Conservation (phyloP, 1,284 basidiomycete genomes). For the Pseudozyma sp. region DNA sequence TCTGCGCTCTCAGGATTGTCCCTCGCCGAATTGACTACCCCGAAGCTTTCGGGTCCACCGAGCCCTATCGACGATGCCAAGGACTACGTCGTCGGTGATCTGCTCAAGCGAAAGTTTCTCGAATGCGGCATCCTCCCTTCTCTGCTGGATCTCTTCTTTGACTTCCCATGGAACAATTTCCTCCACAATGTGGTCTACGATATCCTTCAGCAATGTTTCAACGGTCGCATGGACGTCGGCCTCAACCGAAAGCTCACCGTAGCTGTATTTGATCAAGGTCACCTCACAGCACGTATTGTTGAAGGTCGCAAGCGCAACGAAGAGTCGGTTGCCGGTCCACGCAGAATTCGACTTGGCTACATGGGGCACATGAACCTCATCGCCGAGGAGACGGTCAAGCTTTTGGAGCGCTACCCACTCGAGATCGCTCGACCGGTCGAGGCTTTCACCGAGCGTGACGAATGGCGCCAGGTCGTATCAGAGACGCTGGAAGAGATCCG, state of each 20-base stretch:
- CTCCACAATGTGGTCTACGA: slow-evolving; percentile 97
- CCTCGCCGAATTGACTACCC: slow-evolving; percentile 60
- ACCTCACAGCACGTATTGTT: slow-evolving; percentile 60
- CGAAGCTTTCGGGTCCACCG: slow-evolving; percentile 51
- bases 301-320: slow-evolving; percentile 63
- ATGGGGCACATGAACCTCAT: slow-evolving; percentile 98
- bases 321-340: slow-evolving; percentile 54
- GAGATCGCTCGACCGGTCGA: slow-evolving; percentile 51
- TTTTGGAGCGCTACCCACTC: slow-evolving; percentile 83
- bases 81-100: slow-evolving; percentile 61
- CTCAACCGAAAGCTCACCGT: slow-evolving; percentile 64
- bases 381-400: slow-evolving; percentile 86
- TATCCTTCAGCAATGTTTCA: slow-evolving; percentile 93
- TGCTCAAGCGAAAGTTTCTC: slow-evolving; percentile 64
- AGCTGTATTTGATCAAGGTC: slow-evolving; percentile 62
- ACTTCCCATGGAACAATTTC: slow-evolving; percentile 98
- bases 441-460: slow-evolving; percentile 53
- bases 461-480: slow-evolving; percentile 64
- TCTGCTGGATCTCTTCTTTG: slow-evolving; percentile 79
- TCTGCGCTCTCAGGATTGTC: slow-evolving; percentile 62
- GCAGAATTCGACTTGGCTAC: slow-evolving; percentile 75
- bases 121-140: slow-evolving; percentile 64
- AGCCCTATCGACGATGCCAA: slow-evolving; percentile 53
- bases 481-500: slow-evolving; percentile 64
- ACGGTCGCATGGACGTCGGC: slow-evolving; percentile 77